Base-by-base conservation (phyloP, 257 asterid species). In the Plantago major region DNA sequence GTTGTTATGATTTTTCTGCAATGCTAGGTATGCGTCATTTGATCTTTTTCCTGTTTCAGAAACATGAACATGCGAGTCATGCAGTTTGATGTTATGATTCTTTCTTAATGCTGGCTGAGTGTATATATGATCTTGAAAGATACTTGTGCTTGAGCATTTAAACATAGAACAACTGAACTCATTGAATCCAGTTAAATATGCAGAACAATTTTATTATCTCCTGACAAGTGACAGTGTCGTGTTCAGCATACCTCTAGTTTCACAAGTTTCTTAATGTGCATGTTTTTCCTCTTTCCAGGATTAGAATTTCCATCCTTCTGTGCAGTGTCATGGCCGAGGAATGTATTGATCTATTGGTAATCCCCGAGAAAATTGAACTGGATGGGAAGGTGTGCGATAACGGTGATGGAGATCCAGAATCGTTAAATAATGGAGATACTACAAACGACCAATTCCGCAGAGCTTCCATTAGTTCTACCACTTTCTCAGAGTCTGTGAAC, bases 271-370 rank as follows among this genome's bases (percentile, higher is more conserved):
- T 22, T 52, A 30, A 13, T 52, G 58, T 22, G 7, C 58, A 22
- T 52, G 57, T 17, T 51, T 9, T 48, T 48, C 10, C 10, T 9
- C 9, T 48, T 48, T 17, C 19, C 54, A 48, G 16, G 54, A 48
- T 48, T 48, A 48, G 54, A n/a, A 48, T 26, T 42, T 16, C 26
- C 26, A 33, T 33, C 22, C 67, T 63, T 61, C 49, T 63, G 56
- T 52, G 67, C 60, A 56, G 18, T 47, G 60, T 58, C 65, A 80
- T 83, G 89, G 93, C 81, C 30, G 84, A 76, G 73, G 79, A 64
- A 75, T 67, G 44, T 74, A 58, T 37, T 18, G 63, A 63, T 72
- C 69, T 70, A 44, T 42, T 51, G 15, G 10, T 62, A 60, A 37
- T 18, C 58, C 72, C 70, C 8, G 74, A 69, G 73, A 69, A 66